Conservation (phyloP, 768 basidiomycete genomes). For the Leucosporidium scottii region DNA sequence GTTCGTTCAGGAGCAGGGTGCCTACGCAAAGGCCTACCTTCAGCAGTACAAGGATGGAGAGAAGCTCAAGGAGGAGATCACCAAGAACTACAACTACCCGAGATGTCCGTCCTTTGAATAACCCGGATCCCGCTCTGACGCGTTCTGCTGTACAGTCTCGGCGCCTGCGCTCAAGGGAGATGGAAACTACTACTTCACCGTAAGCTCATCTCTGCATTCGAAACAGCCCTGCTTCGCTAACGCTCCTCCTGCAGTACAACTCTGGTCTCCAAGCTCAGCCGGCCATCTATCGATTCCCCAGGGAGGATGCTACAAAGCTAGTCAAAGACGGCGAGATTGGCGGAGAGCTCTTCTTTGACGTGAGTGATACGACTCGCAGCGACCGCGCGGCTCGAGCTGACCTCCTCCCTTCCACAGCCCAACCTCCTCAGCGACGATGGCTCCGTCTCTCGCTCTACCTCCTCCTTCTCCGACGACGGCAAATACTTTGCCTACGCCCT, state of each 20-base stretch:
- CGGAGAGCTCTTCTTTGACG: conserved; percentile 74
- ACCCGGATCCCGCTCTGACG: background rate
- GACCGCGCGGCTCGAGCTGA: background rate
- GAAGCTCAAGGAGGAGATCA: conserved; percentile 57
- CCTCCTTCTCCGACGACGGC: conserved; percentile 60
- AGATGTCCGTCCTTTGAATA: conserved; percentile 41
- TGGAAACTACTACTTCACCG: conserved; percentile 56
- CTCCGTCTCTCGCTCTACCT: conserved; percentile 56
- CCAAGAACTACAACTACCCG: conserved; percentile 51
- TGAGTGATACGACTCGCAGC: conserved; percentile 39
- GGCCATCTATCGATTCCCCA: conserved; percentile 54
- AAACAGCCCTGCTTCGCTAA: background rate
- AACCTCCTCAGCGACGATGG: conserved; percentile 68
- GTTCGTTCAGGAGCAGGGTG: conserved; percentile 38
- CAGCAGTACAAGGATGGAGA: conserved; percentile 58
- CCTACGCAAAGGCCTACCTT: conserved; percentile 46
- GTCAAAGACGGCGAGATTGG: conserved; percentile 43
- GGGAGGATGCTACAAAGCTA: conserved; percentile 16
- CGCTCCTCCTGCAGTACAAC: conserved; percentile 56
- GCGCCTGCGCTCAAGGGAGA: conserved; percentile 58
- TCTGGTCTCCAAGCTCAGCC: conserved; percentile 63
- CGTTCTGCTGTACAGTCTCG: conserved; percentile 46
- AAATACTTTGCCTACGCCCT: conserved; percentile 53
- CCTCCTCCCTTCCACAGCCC: conserved; percentile 46
- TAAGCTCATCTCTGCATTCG: background rate